Evolutionary conservation across 306 rosid genomes (phyloP), one percentile per base, ranked within the genome.

Genomic region (Casuarina equisetifolia): DNA sequence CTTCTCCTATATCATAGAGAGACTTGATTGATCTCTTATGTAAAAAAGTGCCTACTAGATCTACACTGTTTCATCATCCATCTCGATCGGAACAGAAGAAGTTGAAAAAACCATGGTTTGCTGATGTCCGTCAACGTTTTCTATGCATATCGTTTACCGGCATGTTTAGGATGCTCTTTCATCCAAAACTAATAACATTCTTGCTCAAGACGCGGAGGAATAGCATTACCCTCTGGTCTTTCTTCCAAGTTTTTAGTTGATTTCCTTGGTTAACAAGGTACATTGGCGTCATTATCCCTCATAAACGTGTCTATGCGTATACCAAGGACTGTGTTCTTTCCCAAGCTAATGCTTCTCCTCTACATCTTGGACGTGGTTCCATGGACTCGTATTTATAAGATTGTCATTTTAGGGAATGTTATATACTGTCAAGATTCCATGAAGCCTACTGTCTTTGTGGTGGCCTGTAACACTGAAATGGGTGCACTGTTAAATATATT

Each of bases 401-500:
- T 12, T 17, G 64, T 66, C 63, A 42, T 45, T 6, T 44, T 20
- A n/a, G 72, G 69, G 69, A 71, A 51, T 5, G 48, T 51, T 51
- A 38, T 51, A 50, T 64, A 75, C 74, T 46, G 74, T 58, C 48
- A 45, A 82, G 63, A 51, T 61, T 72, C 55, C 84, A 68, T 76
- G 6, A 74, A 75, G 51, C 32, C 58, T 20, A 25, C 64, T 58
- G 15, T 58, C 13, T 20, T 77, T 69, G 75, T 51, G 64, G n/a
- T 74, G 45, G 76, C 64, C 69, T 68, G 72, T 72, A 76, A 32
- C 68, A 74, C 74, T 81, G 69, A 66, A 68, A 76, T 20, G 38
- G 4, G 4, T 57, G 63, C 13, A 78, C 75, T 58, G 75, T 39
- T 78, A 67, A 75, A 43, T 75, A 50, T 12, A 59, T 32, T 75